Evolutionary conservation across 2,329 filamentous ascomycete genomes (phyloP), one percentile per base, ranked within the genome.

Genomic region (Cordyceps cicadae): DNA sequence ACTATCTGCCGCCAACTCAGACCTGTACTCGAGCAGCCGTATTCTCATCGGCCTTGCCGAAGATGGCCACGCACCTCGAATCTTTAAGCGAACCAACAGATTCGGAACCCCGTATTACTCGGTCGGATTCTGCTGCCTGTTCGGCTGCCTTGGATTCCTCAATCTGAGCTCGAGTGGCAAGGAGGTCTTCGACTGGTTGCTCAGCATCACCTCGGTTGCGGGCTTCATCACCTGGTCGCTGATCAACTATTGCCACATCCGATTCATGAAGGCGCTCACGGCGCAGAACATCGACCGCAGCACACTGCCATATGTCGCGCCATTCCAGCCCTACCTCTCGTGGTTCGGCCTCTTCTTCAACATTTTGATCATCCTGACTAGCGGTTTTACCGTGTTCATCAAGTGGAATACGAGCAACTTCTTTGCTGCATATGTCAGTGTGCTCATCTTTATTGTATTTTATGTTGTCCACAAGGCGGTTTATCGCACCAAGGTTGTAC

Each of bases 1-100:
- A 8, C 84, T 91, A 66, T 90, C 88, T 0, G 89, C 89, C 6
- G 89, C 87, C 62, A 90, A 89, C 74, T 88, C 87, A 15, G 89
- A 89, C 74, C 81, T 92, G 62, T 90, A 89, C 75, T 88, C 87
- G 48, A 85, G 84, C 62, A 87, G 83, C 61, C 85, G 87, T 26
- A 86, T 88, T 46, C 77, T 90, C 41, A 79, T 89, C 64, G 85
- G 83, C 11, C 78, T 90, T 14, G 85, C 87, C 39, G 76, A 84
- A 48, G 84, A 87, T 59, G 81, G 83, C 48, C 82, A 85, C 62
- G 87, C 86, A 0, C 87, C 87, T 1, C 70, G 70, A 11, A 74
- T 87, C 66, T 77, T 90, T 68, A 79, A 78, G 63, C 73, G 75
- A 52, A 88, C 84, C 62, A 87, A 85, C 72, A 73, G 75, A 34